These are phyloP conservation scores for Alternaria viburni DNA, from an alignment of 2,329 filamentous ascomycete genomes.

Conservation along the genomic window DNA sequence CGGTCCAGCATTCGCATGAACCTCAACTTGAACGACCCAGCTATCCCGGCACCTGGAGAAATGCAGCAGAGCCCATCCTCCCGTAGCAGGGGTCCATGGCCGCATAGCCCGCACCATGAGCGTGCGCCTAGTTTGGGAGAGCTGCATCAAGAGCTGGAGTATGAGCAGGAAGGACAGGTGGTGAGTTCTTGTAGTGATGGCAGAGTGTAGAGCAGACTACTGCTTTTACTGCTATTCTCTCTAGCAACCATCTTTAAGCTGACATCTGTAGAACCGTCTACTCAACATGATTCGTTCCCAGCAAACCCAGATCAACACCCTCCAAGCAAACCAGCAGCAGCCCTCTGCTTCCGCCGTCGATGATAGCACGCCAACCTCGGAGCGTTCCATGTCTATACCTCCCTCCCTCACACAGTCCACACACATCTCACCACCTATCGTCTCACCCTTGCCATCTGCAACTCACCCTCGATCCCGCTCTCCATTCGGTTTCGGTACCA, in stretches of 20 bases:
- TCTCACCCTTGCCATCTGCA: constrained; percentile 53
- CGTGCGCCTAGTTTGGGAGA: constrained; percentile 75
- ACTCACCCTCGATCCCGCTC: constrained; percentile 52
- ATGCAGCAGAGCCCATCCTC: constrained; percentile 60
- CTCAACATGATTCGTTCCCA: constrained; percentile 78
- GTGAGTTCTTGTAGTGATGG: constrained; percentile 52
- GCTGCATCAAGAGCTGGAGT: constrained; percentile 79
- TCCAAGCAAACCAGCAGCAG: constrained; percentile 54
- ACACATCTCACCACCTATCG: constrained; percentile 38
- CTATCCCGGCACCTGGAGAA: constrained; percentile 71
- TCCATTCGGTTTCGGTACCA: constrained; percentile 39
- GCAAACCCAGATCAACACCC: constrained; percentile 71
- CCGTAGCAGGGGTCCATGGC: constrained; percentile 41
- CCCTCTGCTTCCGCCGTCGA: constrained; percentile 56
- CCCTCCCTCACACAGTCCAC: constrained; percentile 23
- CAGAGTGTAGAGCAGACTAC: background rate
- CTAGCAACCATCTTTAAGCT: background rate
- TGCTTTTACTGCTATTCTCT: background rate
- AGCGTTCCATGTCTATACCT: constrained; percentile 55
- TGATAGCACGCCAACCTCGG: constrained; percentile 58
- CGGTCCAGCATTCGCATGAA: constrained; percentile 75
- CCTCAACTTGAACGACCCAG: constrained; percentile 74
- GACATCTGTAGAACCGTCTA: constrained; percentile 67
- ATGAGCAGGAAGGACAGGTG: constrained; percentile 79
- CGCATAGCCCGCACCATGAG: constrained; percentile 66